phyloP scores from a whole-genome alignment of 192 early-diverging fungal species.

The Pecoramyces ruminantium region DNA sequence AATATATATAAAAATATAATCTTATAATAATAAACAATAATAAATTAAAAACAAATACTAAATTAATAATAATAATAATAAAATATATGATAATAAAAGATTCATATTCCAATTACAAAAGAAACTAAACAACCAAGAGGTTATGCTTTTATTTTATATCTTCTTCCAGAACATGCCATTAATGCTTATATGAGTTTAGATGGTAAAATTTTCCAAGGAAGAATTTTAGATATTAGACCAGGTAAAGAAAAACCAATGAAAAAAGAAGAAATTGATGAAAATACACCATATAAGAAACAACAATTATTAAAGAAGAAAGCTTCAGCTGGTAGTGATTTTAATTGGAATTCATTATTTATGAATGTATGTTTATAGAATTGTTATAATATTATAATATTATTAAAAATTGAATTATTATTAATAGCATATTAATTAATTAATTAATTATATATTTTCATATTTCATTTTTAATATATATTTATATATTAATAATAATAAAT shows the following conservation, averaged over 20 bases:
- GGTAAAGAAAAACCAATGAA: slow-evolving; percentile 67
- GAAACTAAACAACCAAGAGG: slow-evolving; percentile 88
- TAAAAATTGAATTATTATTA: no score
- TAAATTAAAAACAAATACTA: no score
- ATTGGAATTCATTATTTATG: slow-evolving; percentile 96
- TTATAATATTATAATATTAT: no score
- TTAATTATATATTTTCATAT: no score
- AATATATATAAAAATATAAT: no score
- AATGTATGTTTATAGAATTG: slow-evolving; percentile 58
- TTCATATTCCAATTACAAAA: slow-evolving; percentile 85
- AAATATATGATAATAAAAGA: slow-evolving; percentile 8
- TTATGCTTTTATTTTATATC: slow-evolving; percentile 74
- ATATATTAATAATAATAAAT: not conserved
- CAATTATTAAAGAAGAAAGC: slow-evolving; percentile 65
- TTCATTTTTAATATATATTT: no score
- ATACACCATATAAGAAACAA: slow-evolving; percentile 49
- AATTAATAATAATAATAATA: no score
- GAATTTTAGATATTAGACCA: slow-evolving; percentile 74
- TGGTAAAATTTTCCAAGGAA: slow-evolving; percentile 75
- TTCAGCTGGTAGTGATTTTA: slow-evolving; percentile 63
- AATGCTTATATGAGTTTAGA: slow-evolving; percentile 69
- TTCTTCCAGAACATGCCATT: slow-evolving; percentile 85
- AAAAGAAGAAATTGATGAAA: slow-evolving; percentile 25
- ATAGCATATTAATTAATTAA: no score
- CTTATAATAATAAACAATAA: no score